A percentile compares a stretch with the other conserved stretches of the same genome.
phyloP scores from a whole-genome alignment of 352 stramenopile genomes.

The Phytophthora constricta region DNA sequence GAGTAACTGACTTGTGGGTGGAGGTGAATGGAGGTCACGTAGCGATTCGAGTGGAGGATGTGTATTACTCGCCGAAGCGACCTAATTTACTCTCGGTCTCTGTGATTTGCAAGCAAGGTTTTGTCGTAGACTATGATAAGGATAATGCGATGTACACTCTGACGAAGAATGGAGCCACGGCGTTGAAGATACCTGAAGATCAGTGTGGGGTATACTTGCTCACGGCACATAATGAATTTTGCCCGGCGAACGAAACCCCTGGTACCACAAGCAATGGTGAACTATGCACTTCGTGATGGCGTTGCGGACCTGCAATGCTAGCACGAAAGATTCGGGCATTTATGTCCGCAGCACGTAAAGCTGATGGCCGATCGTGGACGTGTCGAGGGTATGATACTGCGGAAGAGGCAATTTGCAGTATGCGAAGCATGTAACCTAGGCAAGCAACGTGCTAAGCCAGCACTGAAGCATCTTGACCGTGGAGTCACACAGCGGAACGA shows the following conservation, averaged over 20 bases:
- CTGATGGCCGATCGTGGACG: too few relatives aligned
- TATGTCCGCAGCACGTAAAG: constrained; percentile 1
- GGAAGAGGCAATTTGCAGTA: not conserved
- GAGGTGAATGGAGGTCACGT: not conserved
- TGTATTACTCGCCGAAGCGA: not conserved
- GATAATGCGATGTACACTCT: not conserved
- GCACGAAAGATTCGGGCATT: constrained; percentile 8
- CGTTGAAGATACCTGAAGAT: not conserved
- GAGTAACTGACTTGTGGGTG: constrained; percentile 3
- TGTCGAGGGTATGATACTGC: constrained; percentile 13
- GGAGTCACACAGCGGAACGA: not conserved
- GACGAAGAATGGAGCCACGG: not conserved
- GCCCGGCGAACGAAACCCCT: too few relatives aligned
- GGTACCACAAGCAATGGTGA: constrained; percentile 1
- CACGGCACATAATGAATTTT: constrained; percentile 3
- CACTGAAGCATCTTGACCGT: not conserved
- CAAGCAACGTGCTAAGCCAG: not conserved
- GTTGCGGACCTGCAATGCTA: constrained; percentile 3
- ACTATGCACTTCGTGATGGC: constrained; percentile 3
- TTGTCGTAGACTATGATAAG: not conserved
- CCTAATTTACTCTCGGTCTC: not conserved
- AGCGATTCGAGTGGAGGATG: not conserved
- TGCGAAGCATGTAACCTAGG: constrained; percentile 14
- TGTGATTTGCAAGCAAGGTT: not conserved
- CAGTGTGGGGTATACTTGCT: constrained; percentile 1